Evolutionary conservation across 1,284 basidiomycete species (phyloP).

Genomic region (Takashimella koratensis): DNA sequence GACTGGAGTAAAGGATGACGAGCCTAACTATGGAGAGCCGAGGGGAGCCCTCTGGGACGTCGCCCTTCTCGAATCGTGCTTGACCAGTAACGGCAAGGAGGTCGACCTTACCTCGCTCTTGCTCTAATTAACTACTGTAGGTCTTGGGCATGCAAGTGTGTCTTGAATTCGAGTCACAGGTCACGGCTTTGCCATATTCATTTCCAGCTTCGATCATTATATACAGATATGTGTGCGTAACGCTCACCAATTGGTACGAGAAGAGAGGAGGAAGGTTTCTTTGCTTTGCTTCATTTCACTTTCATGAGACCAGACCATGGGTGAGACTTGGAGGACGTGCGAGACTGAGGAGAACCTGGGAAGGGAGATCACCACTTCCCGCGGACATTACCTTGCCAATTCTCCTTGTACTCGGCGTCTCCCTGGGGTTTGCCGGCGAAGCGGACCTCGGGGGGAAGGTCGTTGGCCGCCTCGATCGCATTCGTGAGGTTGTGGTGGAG

Average conservation of each 20-base stretch:
- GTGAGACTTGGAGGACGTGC: no score
- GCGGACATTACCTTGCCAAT: constrained; percentile 13
- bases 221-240: no score
- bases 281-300: no score
- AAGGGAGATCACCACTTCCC: constrained; percentile 14
- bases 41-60: constrained; percentile 64
- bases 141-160: no score
- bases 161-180: no score
- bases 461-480: constrained; percentile 6
- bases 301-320: no score
- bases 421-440: not conserved
- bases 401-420: constrained; percentile 11
- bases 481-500: constrained; percentile 32
- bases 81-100: constrained; percentile 63
- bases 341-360: no score
- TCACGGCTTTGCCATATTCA: no score
- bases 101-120: constrained; percentile 53
- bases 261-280: no score
- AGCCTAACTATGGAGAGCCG: constrained; percentile 32
- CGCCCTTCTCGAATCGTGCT: constrained; percentile 69
- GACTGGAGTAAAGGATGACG: constrained; percentile 25
- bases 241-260: no score
- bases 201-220: no score
- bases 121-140: no score
- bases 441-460: not conserved